Base-by-base conservation (phyloP, 2,329 filamentous ascomycete genomes). In the Venturia effusa region DNA sequence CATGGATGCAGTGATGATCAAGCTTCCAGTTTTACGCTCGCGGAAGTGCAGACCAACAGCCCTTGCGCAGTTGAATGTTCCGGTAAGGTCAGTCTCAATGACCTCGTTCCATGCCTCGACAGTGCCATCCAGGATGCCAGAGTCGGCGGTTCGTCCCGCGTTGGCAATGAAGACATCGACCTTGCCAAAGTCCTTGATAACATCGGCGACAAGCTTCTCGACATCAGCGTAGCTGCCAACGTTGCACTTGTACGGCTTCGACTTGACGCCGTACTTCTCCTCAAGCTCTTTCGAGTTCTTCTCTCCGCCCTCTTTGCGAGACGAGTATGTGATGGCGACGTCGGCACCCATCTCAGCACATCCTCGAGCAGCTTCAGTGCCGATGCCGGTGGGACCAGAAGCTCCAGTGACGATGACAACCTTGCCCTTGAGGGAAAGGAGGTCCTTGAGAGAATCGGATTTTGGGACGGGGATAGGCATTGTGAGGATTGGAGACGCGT, bases 1-100 rank as follows among this genome's bases (percentile, higher is more conserved):
- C 89, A 94, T 88, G 69, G 80, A 84, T 22, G 85, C 80, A 51
- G 86, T 88, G 74, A 88, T 85, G 75, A 88, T 79, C 72, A 88
- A 82, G 66, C 80, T 84, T 61, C 86, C 86, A 10, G 73, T 77
- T 3, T 75, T 75, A 59, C 79, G 76, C 37, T 69, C 68, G 66
- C 76, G 75, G 24, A 60, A 64, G 34, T 61, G 54, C 32, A 39
- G 22, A 34, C 92, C 92, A n/a, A 90, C 89, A 24, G 90, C 90
- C 79, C 93, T 90, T 32, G 91, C 90, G 67, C 90, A 95, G 81
- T 89, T 93, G 76, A 88, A 91, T 45, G 88, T 88, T 15, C 92
- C 92, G n/a, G 86, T 94, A 69, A 96, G 81, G 76, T 97, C 95
- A 71, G 93, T 87, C 70, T 88, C 84, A 75, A 96, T 82, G 80